Evolutionary conservation across 208 protist genomes (phyloP).

Genomic region (Leishmania turanica): DNA sequence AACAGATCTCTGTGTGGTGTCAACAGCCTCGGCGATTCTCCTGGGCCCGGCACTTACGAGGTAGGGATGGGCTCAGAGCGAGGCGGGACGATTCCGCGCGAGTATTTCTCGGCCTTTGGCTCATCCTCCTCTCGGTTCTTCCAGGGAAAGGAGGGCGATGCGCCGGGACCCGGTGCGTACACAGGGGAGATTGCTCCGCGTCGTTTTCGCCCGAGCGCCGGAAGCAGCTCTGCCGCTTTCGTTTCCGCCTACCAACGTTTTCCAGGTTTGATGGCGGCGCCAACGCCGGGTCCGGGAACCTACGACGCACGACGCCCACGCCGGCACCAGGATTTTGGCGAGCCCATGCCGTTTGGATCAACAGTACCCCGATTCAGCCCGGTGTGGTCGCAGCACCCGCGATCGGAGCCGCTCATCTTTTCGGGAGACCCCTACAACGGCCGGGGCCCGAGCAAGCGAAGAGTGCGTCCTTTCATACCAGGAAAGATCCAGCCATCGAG

Average conservation of each 20-base stretch:
- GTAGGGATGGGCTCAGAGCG: conserved; percentile 11
- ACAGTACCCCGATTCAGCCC: conserved; percentile 61
- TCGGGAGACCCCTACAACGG: conserved; percentile 21
- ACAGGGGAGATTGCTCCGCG: conserved; percentile 77
- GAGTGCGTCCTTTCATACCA: conserved; percentile 35
- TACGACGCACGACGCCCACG: conserved; percentile 45
- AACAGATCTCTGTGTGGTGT: conserved; percentile 29
- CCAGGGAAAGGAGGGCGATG: conserved; percentile 16
- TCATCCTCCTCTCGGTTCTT: conserved; percentile 58
- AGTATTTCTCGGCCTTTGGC: conserved; percentile 69
- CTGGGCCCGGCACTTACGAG: conserved; percentile 82
- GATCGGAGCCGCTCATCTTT: conserved; percentile 17
- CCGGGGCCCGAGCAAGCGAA: conserved; percentile 2
- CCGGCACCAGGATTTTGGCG: conserved; percentile 44
- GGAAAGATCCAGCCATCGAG: conserved; percentile 33
- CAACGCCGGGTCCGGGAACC: conserved; percentile 61
- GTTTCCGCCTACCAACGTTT: conserved; percentile 54
- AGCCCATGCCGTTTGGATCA: conserved; percentile 63
- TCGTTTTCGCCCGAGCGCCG: conserved; percentile 31
- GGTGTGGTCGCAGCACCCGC: conserved; percentile 20
- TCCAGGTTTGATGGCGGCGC: conserved; percentile 11
- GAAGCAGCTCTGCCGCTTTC: conserved; percentile 55
- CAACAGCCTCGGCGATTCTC: conserved; percentile 29
- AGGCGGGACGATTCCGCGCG: conserved; percentile 5
- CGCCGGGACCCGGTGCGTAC: conserved; percentile 76